Conservation (phyloP, 768 basidiomycete genomes). For the Russula griseocarnosa region DNA sequence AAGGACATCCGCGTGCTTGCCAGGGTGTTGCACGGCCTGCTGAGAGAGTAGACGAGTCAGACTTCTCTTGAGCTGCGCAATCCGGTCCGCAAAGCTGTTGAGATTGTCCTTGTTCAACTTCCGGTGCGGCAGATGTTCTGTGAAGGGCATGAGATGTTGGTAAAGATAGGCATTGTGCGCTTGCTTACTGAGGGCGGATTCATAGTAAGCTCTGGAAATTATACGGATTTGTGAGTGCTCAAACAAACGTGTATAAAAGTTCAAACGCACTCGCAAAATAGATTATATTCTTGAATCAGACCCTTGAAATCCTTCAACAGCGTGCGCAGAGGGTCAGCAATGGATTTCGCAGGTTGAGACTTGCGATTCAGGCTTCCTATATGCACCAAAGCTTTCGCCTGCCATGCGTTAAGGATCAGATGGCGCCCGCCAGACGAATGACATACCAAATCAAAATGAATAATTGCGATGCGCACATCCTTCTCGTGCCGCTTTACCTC, state of each 20-base stretch:
- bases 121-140: slow-evolving; percentile 13
- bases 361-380: slow-evolving; percentile 13
- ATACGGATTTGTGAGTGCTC: background rate
- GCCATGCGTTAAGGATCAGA: background rate
- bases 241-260: background rate
- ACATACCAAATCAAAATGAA: slow-evolving; percentile 18
- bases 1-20: slow-evolving; percentile 4
- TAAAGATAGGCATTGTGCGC: background rate
- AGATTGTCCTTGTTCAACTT: slow-evolving; percentile 2
- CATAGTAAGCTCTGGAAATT: slow-evolving; percentile 8
- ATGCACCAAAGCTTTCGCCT: slow-evolving; percentile 14
- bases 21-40: slow-evolving; percentile 8
- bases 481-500: slow-evolving; percentile 4
- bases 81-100: background rate
- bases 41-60: slow-evolving; percentile 12
- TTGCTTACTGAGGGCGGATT: slow-evolving; percentile 3
- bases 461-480: slow-evolving; percentile 18
- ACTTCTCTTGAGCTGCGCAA: slow-evolving; percentile 2
- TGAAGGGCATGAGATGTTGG: background rate
- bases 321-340: slow-evolving; percentile 3
- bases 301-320: background rate
- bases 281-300: slow-evolving; percentile 10
- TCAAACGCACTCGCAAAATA: slow-evolving; percentile 15
- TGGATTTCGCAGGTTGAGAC: slow-evolving; percentile 2
- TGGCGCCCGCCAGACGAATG: background rate